phyloP scores from a whole-genome alignment of 257 asterid species.

The Solanum sejunctum region DNA sequence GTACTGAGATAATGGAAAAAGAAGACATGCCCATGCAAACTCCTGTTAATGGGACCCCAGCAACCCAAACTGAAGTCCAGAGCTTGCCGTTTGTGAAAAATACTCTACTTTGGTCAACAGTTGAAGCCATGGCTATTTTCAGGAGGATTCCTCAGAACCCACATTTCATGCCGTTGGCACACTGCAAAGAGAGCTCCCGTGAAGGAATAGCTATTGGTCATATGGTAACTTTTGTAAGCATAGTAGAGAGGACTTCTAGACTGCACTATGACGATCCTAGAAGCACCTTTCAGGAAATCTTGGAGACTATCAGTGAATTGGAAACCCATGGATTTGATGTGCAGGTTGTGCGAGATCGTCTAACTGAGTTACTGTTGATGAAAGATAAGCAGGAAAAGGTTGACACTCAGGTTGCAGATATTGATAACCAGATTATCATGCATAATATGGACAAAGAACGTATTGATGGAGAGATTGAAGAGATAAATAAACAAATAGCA shows the following conservation, averaged over 20 bases:
- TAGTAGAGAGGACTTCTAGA: slow-evolving; percentile 39
- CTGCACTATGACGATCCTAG: slow-evolving; percentile 31
- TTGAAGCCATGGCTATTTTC: slow-evolving; percentile 68
- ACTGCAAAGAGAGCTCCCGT: slow-evolving; percentile 44
- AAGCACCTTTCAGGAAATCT: slow-evolving; percentile 29
- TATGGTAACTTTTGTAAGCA: slow-evolving; percentile 54
- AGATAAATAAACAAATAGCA: slow-evolving; percentile 26
- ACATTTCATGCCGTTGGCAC: slow-evolving; percentile 55
- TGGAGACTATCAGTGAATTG: slow-evolving; percentile 44
- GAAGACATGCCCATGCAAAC: slow-evolving; percentile 2
- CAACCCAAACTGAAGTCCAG: slow-evolving; percentile 12
- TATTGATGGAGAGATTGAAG: slow-evolving; percentile 28
- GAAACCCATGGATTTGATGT: slow-evolving; percentile 65
- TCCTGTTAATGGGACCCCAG: background rate
- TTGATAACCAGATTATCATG: slow-evolving; percentile 14
- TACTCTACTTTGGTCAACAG: slow-evolving; percentile 44
- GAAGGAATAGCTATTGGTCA: slow-evolving; percentile 73
- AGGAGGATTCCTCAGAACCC: slow-evolving; percentile 63
- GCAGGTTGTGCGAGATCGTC: slow-evolving; percentile 18
- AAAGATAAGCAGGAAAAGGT: slow-evolving; percentile 31
- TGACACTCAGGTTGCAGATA: slow-evolving; percentile 2
- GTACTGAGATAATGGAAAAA: slow-evolving; percentile 10
- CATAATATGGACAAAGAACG: slow-evolving; percentile 10
- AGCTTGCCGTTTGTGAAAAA: slow-evolving; percentile 55
- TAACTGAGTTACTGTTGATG: slow-evolving; percentile 14